Evolutionary conservation across 2,329 filamentous ascomycete species (phyloP).

Genomic region (Elsinoe perseae): DNA sequence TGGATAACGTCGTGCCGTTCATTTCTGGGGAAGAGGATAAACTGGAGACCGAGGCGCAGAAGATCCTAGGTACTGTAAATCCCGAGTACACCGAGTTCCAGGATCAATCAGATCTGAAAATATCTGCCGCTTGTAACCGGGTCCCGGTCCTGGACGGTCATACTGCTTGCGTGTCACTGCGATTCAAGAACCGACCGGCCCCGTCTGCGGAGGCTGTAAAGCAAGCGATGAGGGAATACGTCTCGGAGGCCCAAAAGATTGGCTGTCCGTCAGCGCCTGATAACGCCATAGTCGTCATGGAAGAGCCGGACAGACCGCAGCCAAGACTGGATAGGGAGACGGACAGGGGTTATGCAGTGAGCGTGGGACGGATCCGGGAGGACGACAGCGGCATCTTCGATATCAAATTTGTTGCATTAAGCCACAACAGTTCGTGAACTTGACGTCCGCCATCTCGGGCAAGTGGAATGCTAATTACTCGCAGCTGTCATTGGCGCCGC

Average conservation of each 20-base stretch:
- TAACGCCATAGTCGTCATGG: constrained; percentile 77
- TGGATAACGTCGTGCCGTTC: constrained; percentile 93
- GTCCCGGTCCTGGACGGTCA: constrained; percentile 95
- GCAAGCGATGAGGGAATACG: constrained; percentile 70
- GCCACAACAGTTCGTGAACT: constrained; percentile 59
- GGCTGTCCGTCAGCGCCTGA: constrained; percentile 81
- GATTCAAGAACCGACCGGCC: constrained; percentile 66
- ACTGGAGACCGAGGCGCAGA: constrained; percentile 86
- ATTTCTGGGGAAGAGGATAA: constrained; percentile 95
- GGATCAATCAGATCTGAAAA: constrained; percentile 64
- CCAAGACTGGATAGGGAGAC: constrained; percentile 83
- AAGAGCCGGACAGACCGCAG: constrained; percentile 84
- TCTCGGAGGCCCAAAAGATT: constrained; percentile 70
- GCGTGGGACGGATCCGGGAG: constrained; percentile 77
- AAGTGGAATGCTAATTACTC: constrained; percentile 4
- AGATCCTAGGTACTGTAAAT: constrained; percentile 78
- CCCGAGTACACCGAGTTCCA: constrained; percentile 63
- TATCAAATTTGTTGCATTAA: constrained; percentile 87
- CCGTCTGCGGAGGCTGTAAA: constrained; percentile 71
- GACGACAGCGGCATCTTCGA: constrained; percentile 88
- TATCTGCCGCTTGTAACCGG: constrained; percentile 84
- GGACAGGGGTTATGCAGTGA: constrained; percentile 79
- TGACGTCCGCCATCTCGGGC: background rate
- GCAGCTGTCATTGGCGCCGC: constrained; percentile 84
- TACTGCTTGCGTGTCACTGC: constrained; percentile 84